Base-by-base conservation (phyloP, 331 rosid species). In the Rhamnella rubrinervis region DNA sequence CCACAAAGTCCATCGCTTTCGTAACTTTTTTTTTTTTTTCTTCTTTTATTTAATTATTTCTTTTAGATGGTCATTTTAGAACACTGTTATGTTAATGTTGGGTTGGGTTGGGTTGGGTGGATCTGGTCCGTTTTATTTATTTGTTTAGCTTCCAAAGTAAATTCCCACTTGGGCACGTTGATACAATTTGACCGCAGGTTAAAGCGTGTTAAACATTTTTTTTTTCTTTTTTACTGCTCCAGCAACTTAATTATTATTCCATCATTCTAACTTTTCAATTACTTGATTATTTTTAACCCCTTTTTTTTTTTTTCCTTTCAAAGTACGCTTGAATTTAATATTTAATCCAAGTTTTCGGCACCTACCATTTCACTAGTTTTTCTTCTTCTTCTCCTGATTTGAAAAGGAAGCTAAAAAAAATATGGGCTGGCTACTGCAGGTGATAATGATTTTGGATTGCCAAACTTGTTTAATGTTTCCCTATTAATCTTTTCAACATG, bases 121-220 rank as follows among this genome's bases (percentile, higher is more conserved):
- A 50, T 20, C 14, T 8, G 6, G 10, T 19, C 26, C 5, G 16
- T 19, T 13, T 6, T 35, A 14, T 23, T 28, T 11, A 1, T 1
- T 44, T 50, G 14, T 18, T 20, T 44, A 16, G 1, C 0, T 41
- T 57, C 7, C 46, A n/a, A 23, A 8, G n/a, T 20, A 19, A 50
- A 46, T 37, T 49, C 53, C 16, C 55, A 17, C 21, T 61, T 17
- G 2, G 61, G 17, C 3, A 23, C 25, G 65, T 58, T 63, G 57
- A 19, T 19, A 6, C 23, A 7, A 40, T 20, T 72, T 63, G 76
- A 72, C 76, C 65, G 26, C 14, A 62, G n/a, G 12, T 8, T 46
- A 67, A 14, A 66, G 41, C 10, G 16, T 15, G 28, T n/a, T 31
- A 4, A 16, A 66, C 31, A 52, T 35, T 3, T 31, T 31, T 31